Conservation (phyloP, 1,284 basidiomycete species). For the Fereydounia khargensis region DNA sequence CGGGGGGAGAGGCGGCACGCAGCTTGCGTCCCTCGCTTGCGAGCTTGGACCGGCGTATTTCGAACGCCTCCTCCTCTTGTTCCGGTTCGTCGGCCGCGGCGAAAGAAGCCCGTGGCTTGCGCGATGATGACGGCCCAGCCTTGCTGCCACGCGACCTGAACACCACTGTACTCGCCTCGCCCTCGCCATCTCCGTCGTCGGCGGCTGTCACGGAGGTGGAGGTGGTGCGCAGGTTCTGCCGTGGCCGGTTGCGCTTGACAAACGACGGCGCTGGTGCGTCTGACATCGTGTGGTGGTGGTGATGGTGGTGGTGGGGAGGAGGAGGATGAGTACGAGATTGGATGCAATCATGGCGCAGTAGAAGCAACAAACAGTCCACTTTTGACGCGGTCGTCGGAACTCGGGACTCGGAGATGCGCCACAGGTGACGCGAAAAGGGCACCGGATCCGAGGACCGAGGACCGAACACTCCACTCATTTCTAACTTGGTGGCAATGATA, state of each 20-base stretch:
- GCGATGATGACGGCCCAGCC: too few species aligned
- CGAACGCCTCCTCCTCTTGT: conserved; percentile 3
- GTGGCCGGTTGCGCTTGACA: not conserved
- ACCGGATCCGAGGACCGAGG: too few species aligned
- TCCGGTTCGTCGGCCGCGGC: not conserved
- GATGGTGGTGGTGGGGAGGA: not conserved
- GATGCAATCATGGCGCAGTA: not conserved
- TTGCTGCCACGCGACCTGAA: too few species aligned
- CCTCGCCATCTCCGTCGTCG: not conserved
- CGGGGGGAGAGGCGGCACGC: not conserved
- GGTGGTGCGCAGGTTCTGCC: not conserved
- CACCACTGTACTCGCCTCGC: too few species aligned
- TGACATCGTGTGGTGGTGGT: not conserved
- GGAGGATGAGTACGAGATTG: not conserved
- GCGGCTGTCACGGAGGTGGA: not conserved
- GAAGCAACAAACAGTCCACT: too few species aligned
- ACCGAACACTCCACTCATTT: not conserved
- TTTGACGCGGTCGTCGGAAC: too few species aligned
- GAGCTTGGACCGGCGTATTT: conserved; percentile 16
- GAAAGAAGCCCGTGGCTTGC: too few species aligned
- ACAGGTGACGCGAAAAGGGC: too few species aligned
- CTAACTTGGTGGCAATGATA: not conserved
- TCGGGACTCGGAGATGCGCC: too few species aligned
- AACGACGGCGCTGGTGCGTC: not conserved
- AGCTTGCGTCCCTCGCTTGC: conserved; percentile 5